Percentiles rank a stretch among this genome's conserved stretches.
These are phyloP conservation scores for Phaseolus lunatus DNA, from an alignment of 306 rosid species.

Conservation along the genomic window DNA sequence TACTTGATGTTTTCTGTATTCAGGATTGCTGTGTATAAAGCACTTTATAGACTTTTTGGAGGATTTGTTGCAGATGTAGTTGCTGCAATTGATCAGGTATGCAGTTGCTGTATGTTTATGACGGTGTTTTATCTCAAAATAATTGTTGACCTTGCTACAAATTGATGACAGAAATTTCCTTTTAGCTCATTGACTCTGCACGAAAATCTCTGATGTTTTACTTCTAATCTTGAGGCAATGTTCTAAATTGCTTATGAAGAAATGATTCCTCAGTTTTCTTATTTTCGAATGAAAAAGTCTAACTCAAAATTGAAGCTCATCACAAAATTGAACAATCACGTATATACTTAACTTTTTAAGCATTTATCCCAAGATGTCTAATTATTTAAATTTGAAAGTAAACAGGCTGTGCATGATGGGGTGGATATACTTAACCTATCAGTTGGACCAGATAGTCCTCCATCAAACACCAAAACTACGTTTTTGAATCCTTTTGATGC, in stretches of 20 bases:
- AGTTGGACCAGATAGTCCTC: slow-evolving; percentile 97
- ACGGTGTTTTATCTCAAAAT: slow-evolving; percentile 15
- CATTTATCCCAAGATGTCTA: slow-evolving; percentile 37
- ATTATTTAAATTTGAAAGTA: slow-evolving; percentile 40
- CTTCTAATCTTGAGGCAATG: slow-evolving; percentile 11
- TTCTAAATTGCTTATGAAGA: slow-evolving; percentile 23
- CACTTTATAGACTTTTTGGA: slow-evolving; percentile 94
- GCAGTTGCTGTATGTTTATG: slow-evolving; percentile 24
- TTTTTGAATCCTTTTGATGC: slow-evolving; percentile 96
- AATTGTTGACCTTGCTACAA: neutral
- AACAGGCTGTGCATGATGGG: slow-evolving; percentile 98
- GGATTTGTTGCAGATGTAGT: slow-evolving; percentile 98
- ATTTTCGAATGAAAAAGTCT: neutral
- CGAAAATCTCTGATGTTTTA: slow-evolving; percentile 23
- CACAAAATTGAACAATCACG: slow-evolving; percentile 35
- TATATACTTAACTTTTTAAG: neutral
- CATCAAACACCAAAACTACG: slow-evolving; percentile 86
- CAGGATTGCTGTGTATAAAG: slow-evolving; percentile 99
- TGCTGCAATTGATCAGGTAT: slow-evolving; percentile 98
- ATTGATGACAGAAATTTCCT: slow-evolving; percentile 2
- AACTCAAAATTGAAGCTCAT: slow-evolving; percentile 10
- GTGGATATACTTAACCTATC: slow-evolving; percentile 98
- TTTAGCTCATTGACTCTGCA: neutral
- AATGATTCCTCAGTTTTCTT: slow-evolving; percentile 1
- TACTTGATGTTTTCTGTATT: slow-evolving; percentile 45